phyloP scores from a whole-genome alignment of 2,329 filamentous ascomycete species.

The Microsporum canis region DNA sequence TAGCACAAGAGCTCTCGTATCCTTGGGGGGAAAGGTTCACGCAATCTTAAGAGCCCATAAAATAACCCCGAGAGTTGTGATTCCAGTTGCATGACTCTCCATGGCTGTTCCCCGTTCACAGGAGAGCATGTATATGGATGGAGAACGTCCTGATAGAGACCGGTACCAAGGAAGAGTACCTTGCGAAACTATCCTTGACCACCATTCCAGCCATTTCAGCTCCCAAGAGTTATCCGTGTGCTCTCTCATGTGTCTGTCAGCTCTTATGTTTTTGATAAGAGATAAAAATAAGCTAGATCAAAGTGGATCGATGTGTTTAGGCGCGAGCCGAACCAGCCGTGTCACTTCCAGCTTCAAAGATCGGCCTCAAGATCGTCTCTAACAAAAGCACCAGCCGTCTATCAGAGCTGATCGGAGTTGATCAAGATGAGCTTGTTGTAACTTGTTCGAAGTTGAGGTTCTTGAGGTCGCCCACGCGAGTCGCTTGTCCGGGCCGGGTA shows the following conservation, averaged over 20 bases:
- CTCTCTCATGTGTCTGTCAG: background rate
- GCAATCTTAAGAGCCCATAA: background rate
- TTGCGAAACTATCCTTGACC: background rate
- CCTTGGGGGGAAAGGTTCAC: background rate
- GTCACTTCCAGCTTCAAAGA: background rate
- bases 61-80: background rate
- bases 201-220: background rate
- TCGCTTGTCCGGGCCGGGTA: background rate
- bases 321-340: background rate
- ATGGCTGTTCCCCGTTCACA: background rate
- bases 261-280: background rate
- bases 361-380: background rate
- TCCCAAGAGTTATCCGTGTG: background rate
- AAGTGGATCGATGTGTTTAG: background rate
- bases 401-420: background rate
- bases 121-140: background rate
- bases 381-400: background rate
- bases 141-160: background rate
- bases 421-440: background rate
- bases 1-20: background rate
- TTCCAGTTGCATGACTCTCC: background rate
- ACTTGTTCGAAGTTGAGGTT: background rate
- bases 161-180: background rate
- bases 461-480: background rate
- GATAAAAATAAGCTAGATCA: background rate